These are phyloP conservation scores for Corniculantispora saksenae DNA, from an alignment of 2,329 filamentous ascomycete genomes.

Conservation along the genomic window DNA sequence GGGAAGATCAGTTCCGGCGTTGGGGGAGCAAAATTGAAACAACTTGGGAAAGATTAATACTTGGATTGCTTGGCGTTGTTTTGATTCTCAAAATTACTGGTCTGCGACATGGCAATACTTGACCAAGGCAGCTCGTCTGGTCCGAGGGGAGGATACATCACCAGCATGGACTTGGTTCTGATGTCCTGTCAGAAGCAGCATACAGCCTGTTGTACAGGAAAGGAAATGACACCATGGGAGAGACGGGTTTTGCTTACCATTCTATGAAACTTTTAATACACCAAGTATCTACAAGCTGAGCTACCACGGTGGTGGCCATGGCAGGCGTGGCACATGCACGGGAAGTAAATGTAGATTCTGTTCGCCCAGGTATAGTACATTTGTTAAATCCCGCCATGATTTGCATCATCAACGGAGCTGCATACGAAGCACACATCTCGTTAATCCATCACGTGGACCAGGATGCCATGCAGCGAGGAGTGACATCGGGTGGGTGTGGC, in stretches of 20 bases:
- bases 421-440: conserved; percentile 16
- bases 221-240: no score
- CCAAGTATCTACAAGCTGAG: not conserved
- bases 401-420: conserved; percentile 1
- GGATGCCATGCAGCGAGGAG: conserved; percentile 13
- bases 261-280: not conserved
- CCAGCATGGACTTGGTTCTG: no score
- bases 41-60: not conserved
- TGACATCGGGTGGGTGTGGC: conserved; percentile 9
- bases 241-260: no score
- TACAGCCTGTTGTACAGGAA: no score
- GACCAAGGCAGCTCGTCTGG: not conserved
- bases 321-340: not conserved
- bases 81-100: not conserved
- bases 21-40: not conserved
- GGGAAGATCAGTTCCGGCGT: not conserved
- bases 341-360: not conserved
- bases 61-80: not conserved
- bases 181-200: no score
- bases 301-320: not conserved
- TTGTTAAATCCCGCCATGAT: not conserved
- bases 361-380: not conserved
- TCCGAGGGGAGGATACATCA: not conserved
- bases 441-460: conserved; percentile 16
- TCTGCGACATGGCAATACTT: not conserved